Conservation (phyloP, 2,329 filamentous ascomycete genomes). For the Fusarium foetens region DNA sequence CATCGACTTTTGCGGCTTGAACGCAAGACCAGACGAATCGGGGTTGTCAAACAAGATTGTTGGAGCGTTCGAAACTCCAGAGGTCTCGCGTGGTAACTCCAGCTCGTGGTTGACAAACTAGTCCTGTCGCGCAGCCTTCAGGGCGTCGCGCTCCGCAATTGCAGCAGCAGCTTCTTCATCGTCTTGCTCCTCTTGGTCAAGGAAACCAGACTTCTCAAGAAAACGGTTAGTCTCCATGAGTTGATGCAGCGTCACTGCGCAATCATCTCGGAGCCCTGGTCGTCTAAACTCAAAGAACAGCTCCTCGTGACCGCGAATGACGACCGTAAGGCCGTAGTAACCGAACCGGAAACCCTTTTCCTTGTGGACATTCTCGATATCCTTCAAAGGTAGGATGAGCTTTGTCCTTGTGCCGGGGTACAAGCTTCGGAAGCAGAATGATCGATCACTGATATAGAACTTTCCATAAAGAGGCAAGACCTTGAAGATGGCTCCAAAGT, state of each 20-base stretch:
- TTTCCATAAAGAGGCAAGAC: conserved; percentile 95
- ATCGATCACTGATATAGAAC: conserved; percentile 88
- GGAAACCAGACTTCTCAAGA: conserved; percentile 73
- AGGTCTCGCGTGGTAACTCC: conserved; percentile 58
- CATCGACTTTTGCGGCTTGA: conserved; percentile 84
- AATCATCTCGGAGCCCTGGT: conserved; percentile 85
- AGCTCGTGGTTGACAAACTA: conserved; percentile 63
- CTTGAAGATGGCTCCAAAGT: conserved; percentile 90
- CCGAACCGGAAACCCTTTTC: conserved; percentile 94
- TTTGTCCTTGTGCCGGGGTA: conserved; percentile 91
- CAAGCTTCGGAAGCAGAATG: conserved; percentile 92
- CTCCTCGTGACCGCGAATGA: conserved; percentile 93
- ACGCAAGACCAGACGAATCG: conserved; percentile 86
- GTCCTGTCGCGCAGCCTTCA: conserved; percentile 76
- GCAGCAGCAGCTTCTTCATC: conserved; percentile 80
- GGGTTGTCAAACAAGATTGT: conserved; percentile 91
- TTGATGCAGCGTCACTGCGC: conserved; percentile 81
- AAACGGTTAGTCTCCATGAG: conserved; percentile 78
- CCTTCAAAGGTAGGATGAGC: conserved; percentile 87
- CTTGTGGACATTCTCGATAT: conserved; percentile 93
- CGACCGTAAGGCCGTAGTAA: conserved; percentile 90
- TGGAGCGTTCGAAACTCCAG: conserved; percentile 66
- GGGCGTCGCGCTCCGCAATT: conserved; percentile 80
- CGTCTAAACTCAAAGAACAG: conserved; percentile 93
- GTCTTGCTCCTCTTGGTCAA: conserved; percentile 74